Evolutionary conservation across 2,329 filamentous ascomycete genomes (phyloP).

Genomic region (Ceratocystiopsis minuta): DNA sequence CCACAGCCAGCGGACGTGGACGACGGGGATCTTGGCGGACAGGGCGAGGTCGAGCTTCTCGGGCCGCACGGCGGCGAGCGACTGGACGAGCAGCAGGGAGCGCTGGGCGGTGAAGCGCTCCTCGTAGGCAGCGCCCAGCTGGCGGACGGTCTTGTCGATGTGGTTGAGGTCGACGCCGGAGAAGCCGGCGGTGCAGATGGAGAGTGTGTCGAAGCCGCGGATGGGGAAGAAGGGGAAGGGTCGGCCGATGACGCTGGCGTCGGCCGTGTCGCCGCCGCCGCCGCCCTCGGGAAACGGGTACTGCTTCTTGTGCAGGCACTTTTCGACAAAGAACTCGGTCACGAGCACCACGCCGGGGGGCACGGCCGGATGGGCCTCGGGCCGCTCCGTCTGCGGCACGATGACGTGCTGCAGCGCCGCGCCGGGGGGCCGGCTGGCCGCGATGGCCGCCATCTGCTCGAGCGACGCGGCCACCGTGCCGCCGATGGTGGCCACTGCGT

Average conservation of each 20-base stretch:
- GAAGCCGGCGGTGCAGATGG: conserved; percentile 68
- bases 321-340: conserved; percentile 88
- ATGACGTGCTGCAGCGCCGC: conserved; percentile 27
- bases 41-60: conserved; percentile 68
- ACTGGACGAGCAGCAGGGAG: conserved; percentile 63
- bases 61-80: conserved; percentile 34
- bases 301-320: conserved; percentile 60
- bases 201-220: conserved; percentile 47
- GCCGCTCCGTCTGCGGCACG: conserved; percentile 33
- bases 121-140: conserved; percentile 67
- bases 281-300: conserved; percentile 59
- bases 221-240: conserved; percentile 60
- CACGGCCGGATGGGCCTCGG: conserved; percentile 24
- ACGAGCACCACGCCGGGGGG: conserved; percentile 33
- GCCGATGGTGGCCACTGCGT: conserved; percentile 29
- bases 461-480: conserved; percentile 26
- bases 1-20: conserved; percentile 71
- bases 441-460: conserved; percentile 19
- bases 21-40: conserved; percentile 62
- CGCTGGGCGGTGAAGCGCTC: conserved; percentile 54
- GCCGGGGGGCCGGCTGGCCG: conserved; percentile 11
- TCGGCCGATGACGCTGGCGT: conserved; percentile 52
- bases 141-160: conserved; percentile 54
- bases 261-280: conserved; percentile 5
- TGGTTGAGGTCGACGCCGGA: conserved; percentile 71